These are phyloP conservation scores for Phytophthora idaei DNA, from an alignment of 352 stramenopile genomes.

Conservation along the genomic window DNA sequence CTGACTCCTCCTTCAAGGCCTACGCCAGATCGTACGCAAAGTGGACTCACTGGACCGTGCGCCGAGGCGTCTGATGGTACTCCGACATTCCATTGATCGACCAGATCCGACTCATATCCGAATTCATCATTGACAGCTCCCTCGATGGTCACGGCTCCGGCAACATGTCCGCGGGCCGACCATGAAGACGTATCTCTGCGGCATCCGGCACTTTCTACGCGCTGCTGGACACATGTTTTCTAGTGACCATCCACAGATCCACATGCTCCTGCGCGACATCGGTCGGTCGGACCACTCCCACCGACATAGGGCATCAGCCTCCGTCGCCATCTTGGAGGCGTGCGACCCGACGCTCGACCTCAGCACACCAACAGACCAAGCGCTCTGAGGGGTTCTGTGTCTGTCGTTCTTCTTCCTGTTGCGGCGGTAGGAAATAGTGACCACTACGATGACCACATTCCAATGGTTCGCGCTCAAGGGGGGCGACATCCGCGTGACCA, in stretches of 20 bases:
- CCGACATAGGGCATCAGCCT: not conserved
- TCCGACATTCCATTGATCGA: not conserved
- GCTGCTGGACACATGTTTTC: constrained; percentile 4
- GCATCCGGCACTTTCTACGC: constrained; percentile 8
- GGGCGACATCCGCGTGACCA: too few species aligned
- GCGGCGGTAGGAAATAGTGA: constrained; percentile 12
- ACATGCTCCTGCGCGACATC: not conserved
- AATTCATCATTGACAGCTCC: constrained; percentile 9
- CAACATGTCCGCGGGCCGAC: not conserved
- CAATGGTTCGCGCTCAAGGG: too few species aligned
- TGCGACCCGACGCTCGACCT: constrained; percentile 1
- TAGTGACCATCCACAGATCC: constrained; percentile 8
- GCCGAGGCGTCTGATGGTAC: not conserved
- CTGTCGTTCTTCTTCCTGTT: constrained; percentile 25
- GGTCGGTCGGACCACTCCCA: constrained; percentile 3
- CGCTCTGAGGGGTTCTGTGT: constrained; percentile 14
- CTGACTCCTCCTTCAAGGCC: constrained; percentile 7
- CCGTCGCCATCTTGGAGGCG: constrained; percentile 3
- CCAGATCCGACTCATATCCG: constrained; percentile 11
- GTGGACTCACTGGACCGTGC: not conserved
- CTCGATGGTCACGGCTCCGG: constrained; percentile 3
- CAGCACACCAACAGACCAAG: not conserved
- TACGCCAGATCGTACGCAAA: not conserved
- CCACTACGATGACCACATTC: not conserved
- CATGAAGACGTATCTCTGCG: not conserved